A percentile compares a stretch with the other conserved stretches of the same genome.
These are phyloP conservation scores for Hyaloscypha variabilis DNA, from an alignment of 495 filamentous ascomycete species.

Conservation along the genomic window DNA sequence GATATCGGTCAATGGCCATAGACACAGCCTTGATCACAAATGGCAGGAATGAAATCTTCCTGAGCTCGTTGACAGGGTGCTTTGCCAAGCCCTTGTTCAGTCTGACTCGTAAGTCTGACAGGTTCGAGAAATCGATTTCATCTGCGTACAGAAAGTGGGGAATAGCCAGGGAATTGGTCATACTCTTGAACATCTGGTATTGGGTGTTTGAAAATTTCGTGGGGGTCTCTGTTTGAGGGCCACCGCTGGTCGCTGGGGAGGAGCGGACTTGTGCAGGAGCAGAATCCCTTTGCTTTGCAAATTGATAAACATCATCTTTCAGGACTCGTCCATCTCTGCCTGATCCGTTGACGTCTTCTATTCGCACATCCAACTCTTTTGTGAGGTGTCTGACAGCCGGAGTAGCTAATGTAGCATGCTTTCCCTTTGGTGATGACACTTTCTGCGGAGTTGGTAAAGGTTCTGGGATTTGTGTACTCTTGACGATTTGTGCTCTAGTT, in stretches of 20 bases:
- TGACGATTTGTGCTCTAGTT: background rate
- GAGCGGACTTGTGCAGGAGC: slow-evolving; percentile 9
- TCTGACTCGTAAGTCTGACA: slow-evolving; percentile 68
- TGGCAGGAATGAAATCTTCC: slow-evolving; percentile 84
- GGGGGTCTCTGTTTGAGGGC: slow-evolving; percentile 64
- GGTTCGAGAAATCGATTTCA: slow-evolving; percentile 74
- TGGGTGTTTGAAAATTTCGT: slow-evolving; percentile 76
- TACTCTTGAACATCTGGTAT: slow-evolving; percentile 95
- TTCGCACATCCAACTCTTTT: slow-evolving; percentile 75
- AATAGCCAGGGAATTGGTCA: slow-evolving; percentile 88
- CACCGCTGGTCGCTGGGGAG: slow-evolving; percentile 24
- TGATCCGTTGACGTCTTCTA: slow-evolving; percentile 76
- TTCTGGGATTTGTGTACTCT: background rate
- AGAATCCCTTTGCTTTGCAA: slow-evolving; percentile 50
- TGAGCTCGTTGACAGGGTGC: slow-evolving; percentile 33
- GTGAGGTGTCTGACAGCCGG: slow-evolving; percentile 89
- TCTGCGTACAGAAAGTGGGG: slow-evolving; percentile 95
- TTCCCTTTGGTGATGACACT: slow-evolving; percentile 38
- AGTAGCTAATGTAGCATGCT: slow-evolving; percentile 75
- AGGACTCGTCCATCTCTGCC: slow-evolving; percentile 90
- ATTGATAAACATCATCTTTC: slow-evolving; percentile 91
- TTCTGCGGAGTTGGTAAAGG: slow-evolving; percentile 2
- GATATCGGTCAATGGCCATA: slow-evolving; percentile 76
- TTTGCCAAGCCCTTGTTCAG: slow-evolving; percentile 61
- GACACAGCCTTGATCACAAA: slow-evolving; percentile 96